These are phyloP conservation scores for Heterobasidion occidentale DNA, from an alignment of 1,284 basidiomycete genomes.

Conservation along the genomic window DNA sequence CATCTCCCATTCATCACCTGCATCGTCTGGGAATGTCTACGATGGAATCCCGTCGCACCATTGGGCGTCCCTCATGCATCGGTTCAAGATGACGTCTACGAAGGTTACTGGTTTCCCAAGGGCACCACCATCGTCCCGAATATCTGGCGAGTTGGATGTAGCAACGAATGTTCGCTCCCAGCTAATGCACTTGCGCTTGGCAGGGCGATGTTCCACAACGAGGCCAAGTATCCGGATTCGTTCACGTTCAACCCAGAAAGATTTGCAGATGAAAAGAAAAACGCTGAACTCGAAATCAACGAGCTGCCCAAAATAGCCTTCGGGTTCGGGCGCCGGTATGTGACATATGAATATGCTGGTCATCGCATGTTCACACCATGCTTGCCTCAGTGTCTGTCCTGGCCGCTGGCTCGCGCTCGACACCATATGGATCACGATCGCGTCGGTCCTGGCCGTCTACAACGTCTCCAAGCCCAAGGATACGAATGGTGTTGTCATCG, in stretches of 20 bases:
- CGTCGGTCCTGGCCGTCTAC: background rate
- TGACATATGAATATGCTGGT: background rate
- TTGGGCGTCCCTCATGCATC: constrained; percentile 4
- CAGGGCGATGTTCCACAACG: constrained; percentile 1
- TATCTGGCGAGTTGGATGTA: background rate
- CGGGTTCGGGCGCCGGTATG: constrained; percentile 1
- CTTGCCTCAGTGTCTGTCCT: background rate
- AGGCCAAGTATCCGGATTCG: background rate
- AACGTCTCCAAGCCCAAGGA: background rate
- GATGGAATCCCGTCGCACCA: constrained; percentile 26
- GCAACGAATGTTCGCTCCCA: background rate
- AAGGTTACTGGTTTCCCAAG: constrained; percentile 25
- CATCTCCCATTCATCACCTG: constrained; percentile 30
- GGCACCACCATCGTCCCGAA: constrained; percentile 14
- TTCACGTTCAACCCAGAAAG: constrained; percentile 1
- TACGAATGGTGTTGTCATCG: background rate
- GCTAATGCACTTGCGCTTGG: too few relatives aligned
- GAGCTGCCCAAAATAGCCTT: background rate
- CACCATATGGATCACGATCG: background rate
- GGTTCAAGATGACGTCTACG: constrained; percentile 19
- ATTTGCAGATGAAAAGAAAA: background rate
- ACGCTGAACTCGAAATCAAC: background rate
- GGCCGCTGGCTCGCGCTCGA: background rate
- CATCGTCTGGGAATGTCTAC: constrained; percentile 27
- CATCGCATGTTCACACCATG: background rate